Base-by-base conservation (phyloP, 176 grass and related monocot species). In the Ensete ventricosum region DNA sequence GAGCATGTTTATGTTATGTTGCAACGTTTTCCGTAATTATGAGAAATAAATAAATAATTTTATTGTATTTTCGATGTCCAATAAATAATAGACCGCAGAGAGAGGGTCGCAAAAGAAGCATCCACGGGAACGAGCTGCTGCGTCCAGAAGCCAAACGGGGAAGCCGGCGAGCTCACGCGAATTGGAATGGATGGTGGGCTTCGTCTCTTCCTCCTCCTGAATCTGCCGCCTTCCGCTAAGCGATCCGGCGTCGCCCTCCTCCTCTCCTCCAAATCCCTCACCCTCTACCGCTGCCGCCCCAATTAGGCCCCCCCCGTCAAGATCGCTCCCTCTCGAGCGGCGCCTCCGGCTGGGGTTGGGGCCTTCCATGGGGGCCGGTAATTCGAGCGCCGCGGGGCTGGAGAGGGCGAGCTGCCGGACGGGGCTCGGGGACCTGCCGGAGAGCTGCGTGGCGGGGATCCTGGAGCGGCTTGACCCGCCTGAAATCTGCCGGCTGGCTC, bases 361-460 rank as follows among this genome's bases (percentile, higher is more conserved):
- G 26, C 48, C 27, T 34, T 16, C 14, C 51, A 96, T 97, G 94
- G 94, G 94, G 24, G 69, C 90, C 54, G 88, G 87, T 20, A 60
- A 83, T 53, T 93, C 94, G 50, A 93, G 85, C 86, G 66, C 88
- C 50, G 66, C 81, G 71, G 87, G 85, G 9, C 81, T 81, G 17
- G 94, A 93, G 6, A 86, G 76, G 26, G 81, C 84, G 50, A 71
- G 73, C 85, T 71, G 80, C 60, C 78, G 9, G 75, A 88, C 88
- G 14, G 89, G 87, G 19, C 88, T 97, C 21, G 94, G 94, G 52
- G 94, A 97, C 86, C 85, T 97, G 87, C 94, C 94, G 34, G 94
- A 93, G 88, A 88, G 94, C 75, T 97, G 90, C 73, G 83, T 84
- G 48, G 94, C 94, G 75, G 78, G 86, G 62, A 83, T 97, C 24